Conservation (phyloP, 306 rosid species). For the Prunus fruticosa region DNA sequence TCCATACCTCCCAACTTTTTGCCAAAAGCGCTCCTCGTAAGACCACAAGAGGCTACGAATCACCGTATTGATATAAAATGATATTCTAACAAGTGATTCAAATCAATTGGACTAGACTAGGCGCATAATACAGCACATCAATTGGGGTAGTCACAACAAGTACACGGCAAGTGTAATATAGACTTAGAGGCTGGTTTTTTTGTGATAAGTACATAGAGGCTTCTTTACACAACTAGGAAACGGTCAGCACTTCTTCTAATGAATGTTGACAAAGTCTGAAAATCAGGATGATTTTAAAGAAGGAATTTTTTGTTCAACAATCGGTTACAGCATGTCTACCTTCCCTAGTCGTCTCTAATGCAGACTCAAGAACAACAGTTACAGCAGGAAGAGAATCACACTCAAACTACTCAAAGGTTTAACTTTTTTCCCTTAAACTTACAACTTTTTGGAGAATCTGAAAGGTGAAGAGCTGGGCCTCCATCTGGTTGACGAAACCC, state of each 20-base stretch:
- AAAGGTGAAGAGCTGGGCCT: conserved; percentile 51
- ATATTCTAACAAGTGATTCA: background rate
- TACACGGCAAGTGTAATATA: too few species aligned
- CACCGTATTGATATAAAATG: background rate
- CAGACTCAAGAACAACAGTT: background rate
- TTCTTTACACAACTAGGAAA: too few species aligned
- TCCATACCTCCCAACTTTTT: background rate
- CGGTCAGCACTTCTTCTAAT: too few species aligned
- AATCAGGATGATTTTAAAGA: too few species aligned
- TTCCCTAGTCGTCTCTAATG: background rate
- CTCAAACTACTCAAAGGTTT: background rate
- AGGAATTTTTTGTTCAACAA: too few species aligned
- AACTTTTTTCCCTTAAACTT: conserved; percentile 8
- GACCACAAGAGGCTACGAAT: background rate
- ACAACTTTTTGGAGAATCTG: conserved; percentile 61
- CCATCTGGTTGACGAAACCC: conserved; percentile 50
- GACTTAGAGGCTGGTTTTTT: too few species aligned
- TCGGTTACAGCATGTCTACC: too few species aligned
- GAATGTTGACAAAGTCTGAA: too few species aligned
- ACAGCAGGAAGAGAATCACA: background rate
- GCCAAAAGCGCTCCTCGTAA: background rate
- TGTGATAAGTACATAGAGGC: too few species aligned
- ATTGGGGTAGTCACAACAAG: background rate
- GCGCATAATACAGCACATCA: too few species aligned
- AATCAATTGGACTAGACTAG: background rate